These are phyloP conservation scores for Shiraia sp. DNA, from an alignment of 2,329 filamentous ascomycete genomes.

Conservation along the genomic window DNA sequence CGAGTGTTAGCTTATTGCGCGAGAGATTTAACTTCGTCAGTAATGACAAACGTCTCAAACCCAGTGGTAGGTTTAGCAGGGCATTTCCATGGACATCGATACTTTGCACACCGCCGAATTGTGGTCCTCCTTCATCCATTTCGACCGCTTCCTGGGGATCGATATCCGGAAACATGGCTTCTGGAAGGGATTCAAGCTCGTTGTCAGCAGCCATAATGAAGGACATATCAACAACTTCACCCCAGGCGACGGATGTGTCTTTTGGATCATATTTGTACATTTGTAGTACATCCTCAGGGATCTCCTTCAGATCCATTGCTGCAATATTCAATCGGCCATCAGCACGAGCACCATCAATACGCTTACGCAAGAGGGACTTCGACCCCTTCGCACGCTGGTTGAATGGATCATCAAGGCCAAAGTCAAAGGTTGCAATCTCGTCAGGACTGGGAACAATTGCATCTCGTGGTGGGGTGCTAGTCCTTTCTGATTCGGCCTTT, in stretches of 20 bases:
- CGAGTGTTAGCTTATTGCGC: conserved; percentile 77
- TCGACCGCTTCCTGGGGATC: conserved; percentile 58
- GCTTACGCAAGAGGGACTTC: conserved; percentile 71
- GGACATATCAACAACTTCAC: conserved; percentile 85
- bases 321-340: conserved; percentile 88
- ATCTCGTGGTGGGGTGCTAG: conserved; percentile 34
- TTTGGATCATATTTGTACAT: conserved; percentile 83
- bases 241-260: conserved; percentile 73
- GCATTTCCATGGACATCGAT: conserved; percentile 87
- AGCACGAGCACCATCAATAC: conserved; percentile 72
- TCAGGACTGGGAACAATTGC: conserved; percentile 37
- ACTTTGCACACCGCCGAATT: conserved; percentile 80
- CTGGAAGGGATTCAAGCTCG: conserved; percentile 74
- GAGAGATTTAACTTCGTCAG: conserved; percentile 86
- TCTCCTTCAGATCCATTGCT: conserved; percentile 75
- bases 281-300: conserved; percentile 79
- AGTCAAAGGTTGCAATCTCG: conserved; percentile 55
- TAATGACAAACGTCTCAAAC: conserved; percentile 71
- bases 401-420: conserved; percentile 71
- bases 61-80: conserved; percentile 72
- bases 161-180: conserved; percentile 77
- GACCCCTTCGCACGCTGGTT: conserved; percentile 65
- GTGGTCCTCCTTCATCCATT: conserved; percentile 68
- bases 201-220: conserved; percentile 89
- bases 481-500: conserved; percentile 26